Evolutionary conservation across 2,329 filamentous ascomycete genomes (phyloP).

Genomic region (Ustilaginoidea virens): DNA sequence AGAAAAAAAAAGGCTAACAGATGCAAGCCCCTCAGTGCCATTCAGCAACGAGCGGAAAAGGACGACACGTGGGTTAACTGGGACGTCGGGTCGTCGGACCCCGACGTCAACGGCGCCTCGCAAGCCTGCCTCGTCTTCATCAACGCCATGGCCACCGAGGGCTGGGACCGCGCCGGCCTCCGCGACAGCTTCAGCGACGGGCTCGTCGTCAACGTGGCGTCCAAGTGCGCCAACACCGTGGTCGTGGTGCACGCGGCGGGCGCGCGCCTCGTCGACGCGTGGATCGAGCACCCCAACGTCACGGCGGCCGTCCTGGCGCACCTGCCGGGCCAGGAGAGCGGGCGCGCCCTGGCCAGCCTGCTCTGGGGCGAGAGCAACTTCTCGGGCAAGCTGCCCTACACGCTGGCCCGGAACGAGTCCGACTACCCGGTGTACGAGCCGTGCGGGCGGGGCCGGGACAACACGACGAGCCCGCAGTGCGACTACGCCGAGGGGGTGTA

Average conservation of each 20-base stretch:
- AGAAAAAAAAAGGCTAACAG: too few species aligned
- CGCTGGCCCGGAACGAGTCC: slow-evolving; percentile 34
- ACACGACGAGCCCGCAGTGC: slow-evolving; percentile 40
- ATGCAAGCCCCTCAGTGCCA: slow-evolving; percentile 37
- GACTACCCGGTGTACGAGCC: slow-evolving; percentile 27
- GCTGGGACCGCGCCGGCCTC: slow-evolving; percentile 50
- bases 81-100: slow-evolving; percentile 20
- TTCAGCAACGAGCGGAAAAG: slow-evolving; percentile 35
- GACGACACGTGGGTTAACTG: slow-evolving; percentile 42
- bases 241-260: slow-evolving; percentile 50
- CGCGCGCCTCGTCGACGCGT: slow-evolving; percentile 43
- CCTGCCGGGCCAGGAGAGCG: slow-evolving; percentile 51
- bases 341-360: slow-evolving; percentile 36
- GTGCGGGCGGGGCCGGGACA: slow-evolving; percentile 25
- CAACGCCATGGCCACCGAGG: slow-evolving; percentile 66
- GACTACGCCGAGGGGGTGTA: slow-evolving; percentile 41
- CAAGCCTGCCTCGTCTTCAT: slow-evolving; percentile 70
- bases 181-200: slow-evolving; percentile 52
- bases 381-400: slow-evolving; percentile 47
- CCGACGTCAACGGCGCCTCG: slow-evolving; percentile 20
- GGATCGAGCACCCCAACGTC: slow-evolving; percentile 50
- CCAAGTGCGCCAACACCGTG: slow-evolving; percentile 44
- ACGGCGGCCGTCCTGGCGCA: slow-evolving; percentile 49
- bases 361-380: slow-evolving; percentile 40
- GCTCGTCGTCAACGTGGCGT: slow-evolving; percentile 42